Evolutionary conservation across 352 stramenopile genomes (phyloP).

Genomic region (Globisporangium middletonii): DNA sequence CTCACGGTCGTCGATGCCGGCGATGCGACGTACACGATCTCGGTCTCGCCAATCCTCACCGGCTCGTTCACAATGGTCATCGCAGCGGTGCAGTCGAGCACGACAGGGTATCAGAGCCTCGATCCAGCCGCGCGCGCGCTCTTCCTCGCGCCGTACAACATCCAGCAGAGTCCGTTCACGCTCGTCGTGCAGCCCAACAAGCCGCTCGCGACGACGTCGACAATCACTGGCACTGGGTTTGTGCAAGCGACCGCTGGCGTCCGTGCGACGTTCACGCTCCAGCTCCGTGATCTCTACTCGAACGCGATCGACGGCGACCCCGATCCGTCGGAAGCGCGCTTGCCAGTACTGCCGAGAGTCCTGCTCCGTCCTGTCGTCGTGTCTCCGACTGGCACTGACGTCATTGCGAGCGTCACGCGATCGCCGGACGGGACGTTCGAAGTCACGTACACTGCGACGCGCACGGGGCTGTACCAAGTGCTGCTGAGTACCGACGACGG

Average conservation of each 20-base stretch:
- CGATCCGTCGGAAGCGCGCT: slow-evolving; percentile 3
- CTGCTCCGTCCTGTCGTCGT: slow-evolving; percentile 5
- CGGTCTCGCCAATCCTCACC: slow-evolving; percentile 24
- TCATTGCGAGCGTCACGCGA: slow-evolving; percentile 1
- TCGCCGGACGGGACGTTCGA: slow-evolving; percentile 12
- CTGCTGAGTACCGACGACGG: slow-evolving; percentile 27
- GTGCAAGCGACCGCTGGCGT: slow-evolving; percentile 27
- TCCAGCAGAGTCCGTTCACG: slow-evolving; percentile 37
- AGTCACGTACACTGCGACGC: slow-evolving; percentile 22
- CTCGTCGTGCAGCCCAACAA: slow-evolving; percentile 32
- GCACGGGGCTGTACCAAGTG: slow-evolving; percentile 27
- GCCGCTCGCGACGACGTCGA: slow-evolving; percentile 23
- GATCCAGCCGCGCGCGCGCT: slow-evolving; percentile 17
- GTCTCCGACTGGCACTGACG: slow-evolving; percentile 4
- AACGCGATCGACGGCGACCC: slow-evolving; percentile 17
- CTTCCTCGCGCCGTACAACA: slow-evolving; percentile 32
- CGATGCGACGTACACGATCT: slow-evolving; percentile 39
- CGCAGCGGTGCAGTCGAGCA: slow-evolving; percentile 20
- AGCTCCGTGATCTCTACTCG: slow-evolving; percentile 32
- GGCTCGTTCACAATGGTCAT: slow-evolving; percentile 38
- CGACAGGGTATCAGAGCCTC: slow-evolving; percentile 13
- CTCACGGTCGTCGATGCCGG: slow-evolving; percentile 21
- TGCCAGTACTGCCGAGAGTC: not conserved
- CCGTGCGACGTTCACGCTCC: slow-evolving; percentile 22
- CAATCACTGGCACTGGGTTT: slow-evolving; percentile 26